These are phyloP conservation scores for Colletotrichum ledebouriae DNA, from an alignment of 2,329 filamentous ascomycete species.

Conservation along the genomic window DNA sequence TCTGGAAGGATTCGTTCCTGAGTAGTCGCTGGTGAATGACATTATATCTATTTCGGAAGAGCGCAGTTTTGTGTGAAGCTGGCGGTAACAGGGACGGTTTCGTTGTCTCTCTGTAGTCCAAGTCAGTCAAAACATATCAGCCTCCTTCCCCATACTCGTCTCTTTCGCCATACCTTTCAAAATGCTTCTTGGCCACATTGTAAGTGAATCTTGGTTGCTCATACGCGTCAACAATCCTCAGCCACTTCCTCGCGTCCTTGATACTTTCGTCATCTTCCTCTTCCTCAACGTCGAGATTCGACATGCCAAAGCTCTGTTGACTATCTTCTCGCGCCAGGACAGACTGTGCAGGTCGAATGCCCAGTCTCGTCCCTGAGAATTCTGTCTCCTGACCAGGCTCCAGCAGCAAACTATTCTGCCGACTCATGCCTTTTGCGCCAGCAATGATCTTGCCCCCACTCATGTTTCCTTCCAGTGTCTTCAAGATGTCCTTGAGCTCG, in stretches of 20 bases:
- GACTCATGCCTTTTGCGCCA: conserved; percentile 66
- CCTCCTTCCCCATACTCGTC: background rate
- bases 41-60: conserved; percentile 92
- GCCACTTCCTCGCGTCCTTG: conserved; percentile 82
- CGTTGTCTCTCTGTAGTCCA: conserved; percentile 64
- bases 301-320: conserved; percentile 75
- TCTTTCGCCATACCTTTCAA: conserved; percentile 73
- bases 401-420: conserved; percentile 75
- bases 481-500: conserved; percentile 85
- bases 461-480: conserved; percentile 89
- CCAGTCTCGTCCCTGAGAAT: conserved; percentile 67
- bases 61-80: conserved; percentile 83
- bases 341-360: conserved; percentile 60
- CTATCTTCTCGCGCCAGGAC: conserved; percentile 69
- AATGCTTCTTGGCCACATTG: conserved; percentile 87
- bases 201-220: conserved; percentile 86
- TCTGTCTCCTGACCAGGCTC: conserved; percentile 66
- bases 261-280: conserved; percentile 69
- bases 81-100: conserved; percentile 81
- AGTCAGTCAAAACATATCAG: conserved; percentile 43
- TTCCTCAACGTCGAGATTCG: conserved; percentile 64
- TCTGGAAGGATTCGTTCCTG: conserved; percentile 93
- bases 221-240: conserved; percentile 86
- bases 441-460: conserved; percentile 79
- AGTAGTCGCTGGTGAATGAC: conserved; percentile 92